Percentiles rank a stretch among this genome's conserved stretches.
These are phyloP conservation scores for Protomyces gravidus DNA, from an alignment of 1,139 yeast species.

Conservation along the genomic window DNA sequence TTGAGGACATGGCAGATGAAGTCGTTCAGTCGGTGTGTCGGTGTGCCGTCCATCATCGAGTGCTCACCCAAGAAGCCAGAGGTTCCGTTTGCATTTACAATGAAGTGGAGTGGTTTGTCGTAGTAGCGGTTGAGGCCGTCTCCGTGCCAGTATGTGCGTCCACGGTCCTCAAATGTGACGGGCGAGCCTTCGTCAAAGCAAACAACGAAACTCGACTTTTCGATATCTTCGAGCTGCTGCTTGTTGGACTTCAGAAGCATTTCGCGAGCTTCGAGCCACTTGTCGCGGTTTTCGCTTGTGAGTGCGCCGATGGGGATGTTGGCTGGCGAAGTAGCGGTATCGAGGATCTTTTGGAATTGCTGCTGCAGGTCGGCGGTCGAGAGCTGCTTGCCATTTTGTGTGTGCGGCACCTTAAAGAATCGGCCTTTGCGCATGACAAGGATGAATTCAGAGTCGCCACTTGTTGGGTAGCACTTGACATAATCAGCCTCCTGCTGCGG, in stretches of 20 bases:
- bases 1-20: slow-evolving; percentile 57
- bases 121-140: slow-evolving; percentile 84
- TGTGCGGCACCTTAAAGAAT: slow-evolving; percentile 71
- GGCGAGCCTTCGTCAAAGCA: slow-evolving; percentile 75
- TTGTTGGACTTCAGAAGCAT: slow-evolving; percentile 52
- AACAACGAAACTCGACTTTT: slow-evolving; percentile 72
- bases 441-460: slow-evolving; percentile 57
- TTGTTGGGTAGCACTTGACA: slow-evolving; percentile 46
- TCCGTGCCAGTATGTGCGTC: slow-evolving; percentile 91
- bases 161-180: slow-evolving; percentile 75
- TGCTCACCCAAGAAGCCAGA: slow-evolving; percentile 96
- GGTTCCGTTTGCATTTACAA: slow-evolving; percentile 74
- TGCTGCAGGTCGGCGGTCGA: slow-evolving; percentile 60
- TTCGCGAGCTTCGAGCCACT: slow-evolving; percentile 62
- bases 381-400: slow-evolving; percentile 51
- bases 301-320: slow-evolving; percentile 67
- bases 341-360: slow-evolving; percentile 55
- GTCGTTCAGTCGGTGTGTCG: slow-evolving; percentile 84
- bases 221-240: slow-evolving; percentile 61
- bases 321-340: slow-evolving; percentile 46
- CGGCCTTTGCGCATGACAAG: slow-evolving; percentile 71
- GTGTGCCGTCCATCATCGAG: slow-evolving; percentile 97
- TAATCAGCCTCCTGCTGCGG: slow-evolving; percentile 61
- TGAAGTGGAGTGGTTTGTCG: slow-evolving; percentile 87
- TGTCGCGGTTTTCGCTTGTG: slow-evolving; percentile 82